Conservation (phyloP, 2,329 filamentous ascomycete species). For the Pseudonectria foliicola region DNA sequence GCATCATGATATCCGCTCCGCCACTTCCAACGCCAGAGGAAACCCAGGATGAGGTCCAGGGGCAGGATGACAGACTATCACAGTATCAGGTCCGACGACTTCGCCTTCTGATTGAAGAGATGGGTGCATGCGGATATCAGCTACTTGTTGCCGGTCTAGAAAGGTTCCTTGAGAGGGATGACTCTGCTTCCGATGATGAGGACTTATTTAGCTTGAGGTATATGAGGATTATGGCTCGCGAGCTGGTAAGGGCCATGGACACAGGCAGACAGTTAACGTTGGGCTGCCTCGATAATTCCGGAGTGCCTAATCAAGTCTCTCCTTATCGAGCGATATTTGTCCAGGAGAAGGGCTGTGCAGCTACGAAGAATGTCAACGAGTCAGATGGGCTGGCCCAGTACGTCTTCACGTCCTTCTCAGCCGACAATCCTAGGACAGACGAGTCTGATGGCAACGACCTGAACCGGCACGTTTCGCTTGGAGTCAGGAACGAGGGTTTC, state of each 20-base stretch:
- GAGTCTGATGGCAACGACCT: constrained; percentile 13
- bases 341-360: neutral
- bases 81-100: constrained; percentile 10
- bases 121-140: neutral
- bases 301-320: neutral
- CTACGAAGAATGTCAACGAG: neutral
- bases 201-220: constrained; percentile 10
- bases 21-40: constrained; percentile 3
- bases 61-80: constrained; percentile 7
- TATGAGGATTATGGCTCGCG: constrained; percentile 11
- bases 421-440: constrained; percentile 5
- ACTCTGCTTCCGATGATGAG: neutral
- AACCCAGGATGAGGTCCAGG: constrained; percentile 5
- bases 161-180: constrained; percentile 8
- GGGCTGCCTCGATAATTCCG: constrained; percentile 8
- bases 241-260: constrained; percentile 14
- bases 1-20: constrained; percentile 11
- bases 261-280: constrained; percentile 7
- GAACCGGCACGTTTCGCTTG: constrained; percentile 17
- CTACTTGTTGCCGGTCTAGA: constrained; percentile 3
- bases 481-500: constrained; percentile 2
- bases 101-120: constrained; percentile 2
- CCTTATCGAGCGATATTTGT: constrained; percentile 12
- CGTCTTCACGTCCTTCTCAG: constrained; percentile 15
- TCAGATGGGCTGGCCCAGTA: neutral